A percentile compares a stretch with the other conserved stretches of the same genome.
Evolutionary conservation across 2,329 filamentous ascomycete species (phyloP).

Genomic region (Byssothecium circinans): DNA sequence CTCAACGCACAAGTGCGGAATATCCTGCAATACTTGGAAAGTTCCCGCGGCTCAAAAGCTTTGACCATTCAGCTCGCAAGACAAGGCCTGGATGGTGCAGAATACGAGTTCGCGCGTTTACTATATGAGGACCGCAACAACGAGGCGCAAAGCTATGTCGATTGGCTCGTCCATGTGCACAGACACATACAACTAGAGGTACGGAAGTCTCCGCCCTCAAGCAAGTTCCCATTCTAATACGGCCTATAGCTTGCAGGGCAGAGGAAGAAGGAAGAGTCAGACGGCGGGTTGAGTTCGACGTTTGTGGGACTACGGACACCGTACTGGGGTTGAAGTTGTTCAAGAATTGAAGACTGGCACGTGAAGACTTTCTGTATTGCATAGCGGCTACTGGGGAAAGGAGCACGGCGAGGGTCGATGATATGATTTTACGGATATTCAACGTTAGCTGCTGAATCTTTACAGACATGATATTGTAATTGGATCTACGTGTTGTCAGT

Average conservation of each 20-base stretch:
- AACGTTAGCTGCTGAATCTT: too few species aligned
- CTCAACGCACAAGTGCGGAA: conserved; percentile 95
- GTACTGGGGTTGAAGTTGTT: conserved; percentile 40
- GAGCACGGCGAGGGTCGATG: too few species aligned
- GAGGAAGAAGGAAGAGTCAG: conserved; percentile 67
- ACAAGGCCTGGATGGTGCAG: conserved; percentile 90
- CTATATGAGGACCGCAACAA: conserved; percentile 95
- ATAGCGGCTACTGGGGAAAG: conserved; percentile 32
- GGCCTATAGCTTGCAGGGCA: conserved; percentile 61
- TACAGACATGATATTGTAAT: too few species aligned
- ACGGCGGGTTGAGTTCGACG: conserved; percentile 32
- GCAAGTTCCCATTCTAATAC: conserved; percentile 11
- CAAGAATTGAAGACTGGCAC: neutral
- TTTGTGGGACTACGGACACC: conserved; percentile 46
- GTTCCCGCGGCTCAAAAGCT: conserved; percentile 80
- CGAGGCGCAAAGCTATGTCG: conserved; percentile 96
- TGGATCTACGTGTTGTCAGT: too few species aligned
- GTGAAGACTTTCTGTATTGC: conserved; percentile 21
- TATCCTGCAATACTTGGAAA: conserved; percentile 81
- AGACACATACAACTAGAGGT: conserved; percentile 86
- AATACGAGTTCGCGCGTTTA: conserved; percentile 92
- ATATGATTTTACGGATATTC: too few species aligned
- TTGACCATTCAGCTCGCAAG: conserved; percentile 86
- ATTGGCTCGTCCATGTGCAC: conserved; percentile 96
- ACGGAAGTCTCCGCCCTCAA: conserved; percentile 19